Base-by-base conservation (phyloP, 2,329 filamentous ascomycete genomes). In the Fusarium oligoseptatum region DNA sequence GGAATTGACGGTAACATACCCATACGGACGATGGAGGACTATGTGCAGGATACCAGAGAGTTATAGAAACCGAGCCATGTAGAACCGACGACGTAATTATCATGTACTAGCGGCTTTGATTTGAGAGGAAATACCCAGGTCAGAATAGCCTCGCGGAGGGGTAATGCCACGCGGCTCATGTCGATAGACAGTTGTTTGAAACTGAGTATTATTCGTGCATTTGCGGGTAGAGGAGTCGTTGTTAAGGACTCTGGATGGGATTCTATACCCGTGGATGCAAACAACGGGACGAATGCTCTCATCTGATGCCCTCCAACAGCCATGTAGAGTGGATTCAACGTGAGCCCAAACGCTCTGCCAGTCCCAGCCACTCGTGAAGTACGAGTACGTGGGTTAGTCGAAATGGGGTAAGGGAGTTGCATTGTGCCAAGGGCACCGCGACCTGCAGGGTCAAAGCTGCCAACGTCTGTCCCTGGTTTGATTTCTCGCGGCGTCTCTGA, bases 1-100 rank as follows among this genome's bases (percentile, higher is more conserved):
- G 71, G 68, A 0, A 69, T 70, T 1, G 68, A 74, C 34, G 72
- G 72, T 1, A 61, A 70, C 14, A 74, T 74, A 8, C 63, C 67
- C n/a, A 72, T 69, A 3, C 41, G 61, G 24, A 69, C 61, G 1
- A 58, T 43, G 2, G 61, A 43, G 14, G 52, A 70, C 12, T 22
- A 45, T 8, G 34, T 20, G 20, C 36, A 24, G 3, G 17, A 24
- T 5, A 8, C 15, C 27, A 32, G 9, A 60, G 6, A 22, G 32
- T 3, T 29, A 4, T 14, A 17, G 17, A 24, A 37, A 11, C 14
- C 32, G 22, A 12, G 37, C 36, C 36, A n/a, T 41, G 14, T n/a
- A 24, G 43, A 41, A n/a, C 15, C 12, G 14, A 45, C 34, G n/a
- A n/a, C 17, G 22, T 17, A 24, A 32, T 45, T 0, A 29, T 12